Evolutionary conservation across 2,329 filamentous ascomycete genomes (phyloP), one percentile per base, ranked within the genome.

Genomic region (Colletotrichum sp.): DNA sequence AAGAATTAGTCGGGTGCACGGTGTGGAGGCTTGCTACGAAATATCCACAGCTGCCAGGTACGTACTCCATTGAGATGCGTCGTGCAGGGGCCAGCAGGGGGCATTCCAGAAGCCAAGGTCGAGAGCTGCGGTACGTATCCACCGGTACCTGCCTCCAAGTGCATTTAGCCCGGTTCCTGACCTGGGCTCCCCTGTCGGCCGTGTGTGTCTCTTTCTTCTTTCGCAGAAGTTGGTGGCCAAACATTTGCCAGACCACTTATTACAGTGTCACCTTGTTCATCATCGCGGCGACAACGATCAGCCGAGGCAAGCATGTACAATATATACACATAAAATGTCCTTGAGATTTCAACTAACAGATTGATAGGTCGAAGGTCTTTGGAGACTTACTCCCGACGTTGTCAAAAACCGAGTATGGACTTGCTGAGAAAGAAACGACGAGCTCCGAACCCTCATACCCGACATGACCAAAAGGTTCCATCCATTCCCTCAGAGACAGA

Each of bases 51-150:
- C 59, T 63, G 18, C 30, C 13, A 63, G 59, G 28, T 28, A 26
- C 55, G 55, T 62, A 30, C 26, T 32, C 59, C 59, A 62, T 34
- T n/a, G 36, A 66, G 60, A 52, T 52, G 44, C 44, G 44, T 52
- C 44, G 73, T 65, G 73, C 73, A 73, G 73, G 73, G 73, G 70
- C 59, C 64, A 68, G 26, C 70, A 69, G 73, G 73, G 70, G 72
- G 44, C 28, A 62, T 59, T 76, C 73, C 73, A 76, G 64, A 76
- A 69, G 73, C 70, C 59, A 73, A 69, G 70, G 59, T 52, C 32
- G 69, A 21, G 64, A 66, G 70, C 36, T 52, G 39, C 73, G 63
- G 57, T 73, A 69, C 70, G 64, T 69, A 76, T 60, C 73, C 70
- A 73, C 70, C 34, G 44, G 73, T 73, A 76, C 70, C 73, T 76